These are phyloP conservation scores for Candida nemodendra DNA, from an alignment of 805 yeast genomes.

Conservation along the genomic window DNA sequence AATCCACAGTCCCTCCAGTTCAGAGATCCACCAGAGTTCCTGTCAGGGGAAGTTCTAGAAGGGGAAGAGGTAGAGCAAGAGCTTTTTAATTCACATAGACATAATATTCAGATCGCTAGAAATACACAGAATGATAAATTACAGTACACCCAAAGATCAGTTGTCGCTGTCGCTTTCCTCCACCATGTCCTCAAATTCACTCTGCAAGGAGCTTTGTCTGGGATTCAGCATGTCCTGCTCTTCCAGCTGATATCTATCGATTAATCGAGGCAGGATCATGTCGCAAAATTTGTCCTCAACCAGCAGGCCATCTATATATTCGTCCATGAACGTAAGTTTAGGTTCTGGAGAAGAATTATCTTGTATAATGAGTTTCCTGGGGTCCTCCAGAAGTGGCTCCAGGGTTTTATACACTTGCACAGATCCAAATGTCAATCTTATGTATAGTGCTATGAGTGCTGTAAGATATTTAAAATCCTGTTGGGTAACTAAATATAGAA, in stretches of 20 bases:
- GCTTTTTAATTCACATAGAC: constrained; percentile 24
- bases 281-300: constrained; percentile 64
- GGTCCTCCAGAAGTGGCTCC: constrained; percentile 61
- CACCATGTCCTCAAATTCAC: constrained; percentile 31
- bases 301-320: constrained; percentile 63
- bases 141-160: no score
- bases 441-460: constrained; percentile 66
- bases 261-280: constrained; percentile 66
- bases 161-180: constrained; percentile 18
- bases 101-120: no score
- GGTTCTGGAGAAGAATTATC: constrained; percentile 35
- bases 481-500: constrained; percentile 55
- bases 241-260: constrained; percentile 39
- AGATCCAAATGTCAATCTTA: constrained; percentile 46
- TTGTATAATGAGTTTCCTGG: constrained; percentile 61
- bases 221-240: constrained; percentile 41
- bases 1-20: constrained; percentile 43
- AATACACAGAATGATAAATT: no score
- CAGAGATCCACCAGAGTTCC: constrained; percentile 20
- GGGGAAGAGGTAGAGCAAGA: constrained; percentile 32
- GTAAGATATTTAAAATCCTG: constrained; percentile 74
- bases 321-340: constrained; percentile 63
- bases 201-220: constrained; percentile 37
- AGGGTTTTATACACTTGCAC: constrained; percentile 47
- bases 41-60: constrained; percentile 28